Evolutionary conservation across 2,329 filamentous ascomycete species (phyloP).

Genomic region (Colletotrichum sp.): DNA sequence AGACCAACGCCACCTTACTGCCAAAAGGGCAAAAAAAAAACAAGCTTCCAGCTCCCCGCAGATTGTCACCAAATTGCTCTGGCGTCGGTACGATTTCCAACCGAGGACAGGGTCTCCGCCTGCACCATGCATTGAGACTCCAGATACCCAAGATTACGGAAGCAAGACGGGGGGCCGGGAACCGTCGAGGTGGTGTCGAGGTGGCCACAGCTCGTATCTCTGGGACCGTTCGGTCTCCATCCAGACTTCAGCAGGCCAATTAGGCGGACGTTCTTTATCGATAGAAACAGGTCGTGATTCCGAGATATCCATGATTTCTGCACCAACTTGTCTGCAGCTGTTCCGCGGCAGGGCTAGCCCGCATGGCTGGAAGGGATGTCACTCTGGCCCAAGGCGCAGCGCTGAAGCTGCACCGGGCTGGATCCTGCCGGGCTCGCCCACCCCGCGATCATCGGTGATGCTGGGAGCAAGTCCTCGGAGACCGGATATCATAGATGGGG

Average conservation of each 20-base stretch:
- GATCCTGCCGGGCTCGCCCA: neutral
- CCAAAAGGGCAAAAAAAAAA: neutral
- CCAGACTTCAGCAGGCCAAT: neutral
- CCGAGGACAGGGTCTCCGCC: neutral
- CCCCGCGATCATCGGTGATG: neutral
- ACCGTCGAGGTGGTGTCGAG: neutral
- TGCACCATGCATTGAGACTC: neutral
- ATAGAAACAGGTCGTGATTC: neutral
- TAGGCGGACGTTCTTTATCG: neutral
- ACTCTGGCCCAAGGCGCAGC: neutral
- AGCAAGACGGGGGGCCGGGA: neutral
- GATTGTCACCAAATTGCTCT: neutral
- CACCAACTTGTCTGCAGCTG: neutral
- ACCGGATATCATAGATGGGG: constrained; percentile 6
- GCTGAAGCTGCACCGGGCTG: neutral
- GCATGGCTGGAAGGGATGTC: neutral
- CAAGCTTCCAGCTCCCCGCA: neutral
- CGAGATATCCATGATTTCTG: neutral
- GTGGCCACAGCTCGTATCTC: neutral
- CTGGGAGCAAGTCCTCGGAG: neutral
- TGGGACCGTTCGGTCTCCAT: neutral
- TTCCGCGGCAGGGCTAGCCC: constrained; percentile 11
- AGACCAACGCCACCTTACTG: neutral
- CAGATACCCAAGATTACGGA: neutral
- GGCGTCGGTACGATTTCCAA: neutral